Conservation (phyloP, 1,139 yeast species). For the Saccharomyces hybrid region DNA sequence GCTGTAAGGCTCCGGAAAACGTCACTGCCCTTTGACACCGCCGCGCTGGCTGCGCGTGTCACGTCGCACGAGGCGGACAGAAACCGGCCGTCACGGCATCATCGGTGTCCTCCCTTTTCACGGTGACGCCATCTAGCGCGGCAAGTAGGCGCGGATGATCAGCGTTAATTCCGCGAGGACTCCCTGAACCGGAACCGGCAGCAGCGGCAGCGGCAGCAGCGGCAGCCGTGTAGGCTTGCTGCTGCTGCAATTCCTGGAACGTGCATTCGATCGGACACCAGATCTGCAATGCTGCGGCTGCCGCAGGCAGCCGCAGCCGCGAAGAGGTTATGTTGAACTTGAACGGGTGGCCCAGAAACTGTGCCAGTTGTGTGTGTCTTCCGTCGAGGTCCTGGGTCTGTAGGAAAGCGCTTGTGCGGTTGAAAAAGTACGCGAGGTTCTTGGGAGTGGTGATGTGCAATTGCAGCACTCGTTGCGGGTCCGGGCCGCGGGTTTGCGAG, state of each 20-base stretch:
- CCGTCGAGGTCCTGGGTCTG: slow-evolving; percentile 1
- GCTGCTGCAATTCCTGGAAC: slow-evolving; percentile 14
- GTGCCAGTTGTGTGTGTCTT: slow-evolving; percentile 1
- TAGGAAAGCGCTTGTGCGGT: neutral
- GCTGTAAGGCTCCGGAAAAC: neutral
- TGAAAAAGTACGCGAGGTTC: slow-evolving; percentile 5
- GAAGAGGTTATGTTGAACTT: slow-evolving; percentile 6
- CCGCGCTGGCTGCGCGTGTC: neutral
- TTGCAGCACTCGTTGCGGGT: slow-evolving; percentile 3
- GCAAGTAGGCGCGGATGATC: neutral
- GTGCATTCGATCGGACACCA: slow-evolving; percentile 27
- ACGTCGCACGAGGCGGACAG: neutral
- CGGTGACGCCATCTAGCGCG: neutral
- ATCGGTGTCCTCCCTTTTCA: too few relatives aligned
- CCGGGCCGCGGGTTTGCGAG: neutral
- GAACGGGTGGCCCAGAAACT: slow-evolving; percentile 5
- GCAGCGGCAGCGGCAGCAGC: neutral
- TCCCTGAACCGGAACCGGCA: neutral
- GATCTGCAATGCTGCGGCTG: slow-evolving; percentile 7
- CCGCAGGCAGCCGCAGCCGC: too few relatives aligned
- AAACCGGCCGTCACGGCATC: too few relatives aligned
- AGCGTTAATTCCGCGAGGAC: neutral
- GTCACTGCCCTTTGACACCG: neutral
- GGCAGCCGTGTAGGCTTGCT: neutral
- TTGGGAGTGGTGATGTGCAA: slow-evolving; percentile 12